Evolutionary conservation across 2,329 filamentous ascomycete genomes (phyloP), one percentile per base, ranked within the genome.

Genomic region (Phoma sp.): DNA sequence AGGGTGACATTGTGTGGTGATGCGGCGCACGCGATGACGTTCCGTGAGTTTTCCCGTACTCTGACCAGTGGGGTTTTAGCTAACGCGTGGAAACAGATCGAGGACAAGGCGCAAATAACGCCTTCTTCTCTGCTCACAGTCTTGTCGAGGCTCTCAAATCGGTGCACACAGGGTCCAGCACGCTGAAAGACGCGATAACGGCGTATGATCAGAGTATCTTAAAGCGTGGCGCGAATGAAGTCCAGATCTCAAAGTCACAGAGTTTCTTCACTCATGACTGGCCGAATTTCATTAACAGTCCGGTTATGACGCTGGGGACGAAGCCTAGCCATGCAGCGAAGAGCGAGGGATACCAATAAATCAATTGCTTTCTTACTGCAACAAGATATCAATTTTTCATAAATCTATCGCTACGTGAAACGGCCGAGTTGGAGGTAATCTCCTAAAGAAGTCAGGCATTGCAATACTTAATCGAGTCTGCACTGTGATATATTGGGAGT

Each of bases 11-110:
- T 76, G 4, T 71, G 69, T 13, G 74, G 73, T 2, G 74, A 76
- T 52, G 71, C 73, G 29, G 74, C 73, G n/a, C 74, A 76, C 58
- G 68, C 74, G 3, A 77, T 77, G 75, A 75, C 74, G 0, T 74
- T 73, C 13, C 72, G 66, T 71, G 61, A 42, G 69, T 35, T 1
- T 29, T 13, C 29, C 14, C 18, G 18, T 18, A 18, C 18, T 18
- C 18, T 2, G 1, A 18, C 18, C 18, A 18, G 18, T 18, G 18
- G 18, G 18, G 18, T 18, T 18, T 2, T 18, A 18, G 13, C 56
- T 58, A 4, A 57, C 39, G 18, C 5, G 24, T 1, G 1, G 3
- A 2, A n/a, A 2, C 36, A 74, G 69, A 75, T 43, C 71, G 72
- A n/a, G 73, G 71, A 1, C 73, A 75, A 58, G 71, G 71, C 6